phyloP scores from a whole-genome alignment of 768 basidiomycete genomes.

The Fomitopsis serialis region DNA sequence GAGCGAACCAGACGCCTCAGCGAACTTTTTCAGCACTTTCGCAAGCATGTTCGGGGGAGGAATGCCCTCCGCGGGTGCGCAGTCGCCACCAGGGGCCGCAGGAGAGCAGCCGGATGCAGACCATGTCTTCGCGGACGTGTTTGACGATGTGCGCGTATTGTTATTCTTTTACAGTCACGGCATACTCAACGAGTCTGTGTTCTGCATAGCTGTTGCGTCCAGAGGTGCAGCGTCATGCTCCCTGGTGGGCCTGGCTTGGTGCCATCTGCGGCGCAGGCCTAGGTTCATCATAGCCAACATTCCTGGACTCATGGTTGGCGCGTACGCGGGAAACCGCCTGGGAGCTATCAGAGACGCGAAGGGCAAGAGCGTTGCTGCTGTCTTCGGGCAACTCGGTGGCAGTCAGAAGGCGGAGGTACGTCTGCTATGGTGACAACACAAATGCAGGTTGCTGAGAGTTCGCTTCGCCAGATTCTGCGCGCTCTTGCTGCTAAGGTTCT shows the following conservation, averaged over 20 bases:
- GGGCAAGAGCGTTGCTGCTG: constrained; percentile 86
- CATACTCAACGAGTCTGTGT: not conserved
- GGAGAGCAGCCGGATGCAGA: constrained; percentile 67
- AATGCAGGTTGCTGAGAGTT: not conserved
- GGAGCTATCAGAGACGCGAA: constrained; percentile 93
- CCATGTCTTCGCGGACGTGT: constrained; percentile 82
- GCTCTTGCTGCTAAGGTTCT: constrained; percentile 81
- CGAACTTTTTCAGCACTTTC: constrained; percentile 74
- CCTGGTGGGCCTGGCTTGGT: constrained; percentile 75
- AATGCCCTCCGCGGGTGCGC: constrained; percentile 22
- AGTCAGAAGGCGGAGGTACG: constrained; percentile 84
- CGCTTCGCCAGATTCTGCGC: constrained; percentile 58
- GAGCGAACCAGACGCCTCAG: constrained; percentile 60
- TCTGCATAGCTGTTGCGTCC: constrained; percentile 64
- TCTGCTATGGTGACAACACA: not conserved
- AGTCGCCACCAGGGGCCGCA: constrained; percentile 24
- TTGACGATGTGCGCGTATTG: constrained; percentile 66
- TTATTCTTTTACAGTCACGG: not conserved
- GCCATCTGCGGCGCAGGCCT: constrained; percentile 61
- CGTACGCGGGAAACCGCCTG: constrained; percentile 82
- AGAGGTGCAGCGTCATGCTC: constrained; percentile 66
- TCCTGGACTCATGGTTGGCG: constrained; percentile 83
- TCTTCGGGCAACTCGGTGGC: constrained; percentile 73
- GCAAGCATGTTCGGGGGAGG: constrained; percentile 59
- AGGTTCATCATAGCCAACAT: constrained; percentile 60